Conservation (phyloP, 768 basidiomycete species). For the Mrakia frigida region DNA sequence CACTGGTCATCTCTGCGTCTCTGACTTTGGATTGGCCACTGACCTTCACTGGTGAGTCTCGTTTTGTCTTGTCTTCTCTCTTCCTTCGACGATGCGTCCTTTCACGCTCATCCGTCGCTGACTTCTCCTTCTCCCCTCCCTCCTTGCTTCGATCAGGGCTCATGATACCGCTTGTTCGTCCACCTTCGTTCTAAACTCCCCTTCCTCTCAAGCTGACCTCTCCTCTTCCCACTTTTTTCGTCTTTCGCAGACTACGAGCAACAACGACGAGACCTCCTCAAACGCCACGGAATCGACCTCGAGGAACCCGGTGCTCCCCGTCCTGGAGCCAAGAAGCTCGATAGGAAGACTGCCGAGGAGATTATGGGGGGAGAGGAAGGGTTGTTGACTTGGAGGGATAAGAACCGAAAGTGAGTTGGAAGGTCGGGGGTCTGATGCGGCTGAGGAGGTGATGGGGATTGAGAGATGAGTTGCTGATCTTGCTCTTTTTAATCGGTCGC, state of each 20-base stretch:
- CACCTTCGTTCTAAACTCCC: not conserved
- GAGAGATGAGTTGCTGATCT: too few relatives aligned
- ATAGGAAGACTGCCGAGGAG: constrained; percentile 54
- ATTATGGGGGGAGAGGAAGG: constrained; percentile 73
- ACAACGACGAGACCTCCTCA: constrained; percentile 77
- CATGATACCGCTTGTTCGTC: constrained; percentile 81
- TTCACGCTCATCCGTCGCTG: constrained; percentile 54
- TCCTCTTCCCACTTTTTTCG: not conserved
- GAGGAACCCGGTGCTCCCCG: constrained; percentile 57
- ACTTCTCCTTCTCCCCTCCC: constrained; percentile 46
- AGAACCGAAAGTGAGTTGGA: constrained; percentile 57
- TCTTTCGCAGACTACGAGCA: constrained; percentile 76
- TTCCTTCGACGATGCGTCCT: constrained; percentile 60
- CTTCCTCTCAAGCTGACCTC: not conserved
- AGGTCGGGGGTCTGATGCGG: too few relatives aligned
- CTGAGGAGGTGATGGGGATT: too few relatives aligned
- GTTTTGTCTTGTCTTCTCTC: not conserved
- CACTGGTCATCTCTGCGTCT: constrained; percentile 70
- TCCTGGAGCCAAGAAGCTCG: constrained; percentile 3
- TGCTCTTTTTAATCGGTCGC: too few relatives aligned
- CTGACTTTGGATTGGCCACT: constrained; percentile 92
- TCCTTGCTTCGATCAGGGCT: constrained; percentile 48
- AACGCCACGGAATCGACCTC: constrained; percentile 91
- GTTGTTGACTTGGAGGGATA: constrained; percentile 92
- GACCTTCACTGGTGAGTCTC: constrained; percentile 29